Evolutionary conservation across 352 stramenopile species (phyloP), one percentile per base, ranked within the genome.

Genomic region (Thalassiosira mediterranea): DNA sequence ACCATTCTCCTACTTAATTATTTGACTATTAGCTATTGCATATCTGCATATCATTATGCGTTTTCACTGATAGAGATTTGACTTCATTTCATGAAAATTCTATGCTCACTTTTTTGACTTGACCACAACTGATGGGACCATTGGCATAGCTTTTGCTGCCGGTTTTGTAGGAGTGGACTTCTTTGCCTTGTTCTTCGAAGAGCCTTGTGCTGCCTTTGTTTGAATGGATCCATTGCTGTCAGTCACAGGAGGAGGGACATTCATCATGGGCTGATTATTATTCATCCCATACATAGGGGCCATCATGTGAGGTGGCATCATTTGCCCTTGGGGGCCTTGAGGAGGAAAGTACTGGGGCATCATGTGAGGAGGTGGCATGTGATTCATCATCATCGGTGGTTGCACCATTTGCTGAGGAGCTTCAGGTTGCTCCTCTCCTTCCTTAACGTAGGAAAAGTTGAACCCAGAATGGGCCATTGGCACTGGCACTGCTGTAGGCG

Each of bases 401-500:
- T 60, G 57, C 11, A 25, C 11, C 34, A 42, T 42, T 52, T 51
- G 26, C 19, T 64, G 44, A 42, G 38, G 49, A 38, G 57, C 26
- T 37, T 66, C 15, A 7, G 58, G 51, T 61, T 34, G 37, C 10
- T 84, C 72, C 68, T 91, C 72, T 59, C 84, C 88, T 79, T 90
- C 88, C 61, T 88, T 84, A 5, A 87, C 72, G 62, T 93, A 93
- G 0, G 84, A 83, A 65, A 93, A 93, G 52, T 92, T 93, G 53
- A 93, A 93, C 0, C 57, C 69, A 34, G 81, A 72, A 54, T 28
- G 26, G 44, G 34, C 32, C 25, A 56, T 11, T 17, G 23, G 71
- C 8, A 48, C 31, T 40, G 58, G 67, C 11, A 76, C 48, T 21
- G 53, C 7, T 46, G 64, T 46, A 38, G 70, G 42, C 26, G 60